Evolutionary conservation across 306 rosid genomes (phyloP).

Genomic region (Quercus variabilis): DNA sequence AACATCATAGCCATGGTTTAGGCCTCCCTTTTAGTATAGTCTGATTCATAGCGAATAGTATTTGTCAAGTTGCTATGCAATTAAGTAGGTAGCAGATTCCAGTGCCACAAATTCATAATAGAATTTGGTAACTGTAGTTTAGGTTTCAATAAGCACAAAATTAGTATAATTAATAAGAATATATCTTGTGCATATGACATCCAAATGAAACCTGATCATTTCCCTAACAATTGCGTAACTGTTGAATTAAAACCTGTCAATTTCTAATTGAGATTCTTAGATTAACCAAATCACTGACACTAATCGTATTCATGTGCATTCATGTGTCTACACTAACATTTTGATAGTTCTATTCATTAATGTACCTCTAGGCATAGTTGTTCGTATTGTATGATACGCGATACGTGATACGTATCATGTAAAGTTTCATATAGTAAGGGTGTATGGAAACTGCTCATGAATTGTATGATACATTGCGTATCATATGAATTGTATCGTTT

Average conservation of each 20-base stretch:
- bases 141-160: background rate
- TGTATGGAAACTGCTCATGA: too few relatives aligned
- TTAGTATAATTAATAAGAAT: background rate
- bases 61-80: background rate
- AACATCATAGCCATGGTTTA: constrained; percentile 1
- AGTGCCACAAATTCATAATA: background rate
- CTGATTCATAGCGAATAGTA: background rate
- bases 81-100: background rate
- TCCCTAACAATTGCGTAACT: background rate
- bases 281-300: background rate
- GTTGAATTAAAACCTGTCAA: too few relatives aligned
- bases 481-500: too few relatives aligned
- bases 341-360: too few relatives aligned
- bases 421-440: too few relatives aligned
- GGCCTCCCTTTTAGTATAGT: background rate
- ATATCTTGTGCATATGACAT: background rate
- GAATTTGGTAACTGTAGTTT: background rate
- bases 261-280: background rate
- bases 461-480: too few relatives aligned
- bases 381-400: too few relatives aligned
- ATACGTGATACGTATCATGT: too few relatives aligned
- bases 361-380: too few relatives aligned
- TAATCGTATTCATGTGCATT: background rate
- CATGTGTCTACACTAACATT: background rate
- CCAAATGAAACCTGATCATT: background rate